Evolutionary conservation across 805 yeast genomes (phyloP).

Genomic region (Babjeviella inositovora): DNA sequence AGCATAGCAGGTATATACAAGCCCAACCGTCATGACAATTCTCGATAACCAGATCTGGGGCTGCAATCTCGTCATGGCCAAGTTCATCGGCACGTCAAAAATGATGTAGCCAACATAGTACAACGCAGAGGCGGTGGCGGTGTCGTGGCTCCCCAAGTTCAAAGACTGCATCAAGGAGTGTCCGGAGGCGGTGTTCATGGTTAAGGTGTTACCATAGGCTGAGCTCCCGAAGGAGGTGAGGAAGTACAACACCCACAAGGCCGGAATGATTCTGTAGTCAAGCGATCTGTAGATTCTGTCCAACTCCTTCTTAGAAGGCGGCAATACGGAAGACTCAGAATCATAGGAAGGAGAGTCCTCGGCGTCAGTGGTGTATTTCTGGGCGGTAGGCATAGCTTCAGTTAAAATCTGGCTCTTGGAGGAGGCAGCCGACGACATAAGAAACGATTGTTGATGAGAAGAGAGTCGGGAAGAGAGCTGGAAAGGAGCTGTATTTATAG

Average conservation of each 20-base stretch:
- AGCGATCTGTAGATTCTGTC: conserved; percentile 43
- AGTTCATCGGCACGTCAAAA: conserved; percentile 81
- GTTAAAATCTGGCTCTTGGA: too few species aligned
- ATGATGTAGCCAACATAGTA: conserved; percentile 73
- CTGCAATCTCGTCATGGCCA: conserved; percentile 66
- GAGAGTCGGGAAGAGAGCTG: too few species aligned
- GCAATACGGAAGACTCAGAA: too few species aligned
- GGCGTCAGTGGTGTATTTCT: too few species aligned
- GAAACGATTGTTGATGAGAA: too few species aligned
- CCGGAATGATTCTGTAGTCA: conserved; percentile 65
- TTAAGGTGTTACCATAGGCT: conserved; percentile 65
- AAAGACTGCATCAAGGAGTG: conserved; percentile 46
- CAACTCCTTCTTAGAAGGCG: too few species aligned
- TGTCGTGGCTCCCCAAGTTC: conserved; percentile 33
- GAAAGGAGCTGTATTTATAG: too few species aligned
- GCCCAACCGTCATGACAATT: conserved; percentile 61
- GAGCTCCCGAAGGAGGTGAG: conserved; percentile 65
- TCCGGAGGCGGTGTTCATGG: conserved; percentile 51
- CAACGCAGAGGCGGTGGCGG: conserved; percentile 63
- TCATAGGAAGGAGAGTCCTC: too few species aligned
- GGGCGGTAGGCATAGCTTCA: too few species aligned
- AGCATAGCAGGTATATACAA: conserved; percentile 61
- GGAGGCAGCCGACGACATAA: too few species aligned
- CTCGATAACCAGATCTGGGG: conserved; percentile 81
- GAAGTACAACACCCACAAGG: conserved; percentile 68